Conservation (phyloP, 139 green algal species). For the Medakamo hakoo region DNA sequence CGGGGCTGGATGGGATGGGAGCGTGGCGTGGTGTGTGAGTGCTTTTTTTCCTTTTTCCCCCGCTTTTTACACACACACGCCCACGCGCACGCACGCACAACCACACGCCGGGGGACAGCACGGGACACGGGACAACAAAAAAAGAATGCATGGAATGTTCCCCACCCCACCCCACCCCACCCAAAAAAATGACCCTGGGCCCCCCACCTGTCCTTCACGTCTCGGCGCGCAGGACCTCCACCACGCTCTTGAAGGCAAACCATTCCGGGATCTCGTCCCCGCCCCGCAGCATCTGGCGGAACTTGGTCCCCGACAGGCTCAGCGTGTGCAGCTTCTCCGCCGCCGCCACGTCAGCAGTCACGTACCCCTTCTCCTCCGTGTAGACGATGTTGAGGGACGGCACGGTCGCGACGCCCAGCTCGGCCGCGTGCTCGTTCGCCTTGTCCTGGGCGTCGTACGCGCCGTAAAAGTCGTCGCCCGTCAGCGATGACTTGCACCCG, state of each 20-base stretch:
- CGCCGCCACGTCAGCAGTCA: constrained; percentile 71
- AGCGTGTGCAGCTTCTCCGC: constrained; percentile 46
- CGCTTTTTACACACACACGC: too few relatives aligned
- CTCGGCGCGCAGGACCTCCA: constrained; percentile 65
- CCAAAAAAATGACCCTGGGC: neutral
- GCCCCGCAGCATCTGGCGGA: constrained; percentile 74
- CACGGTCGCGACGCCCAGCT: constrained; percentile 80
- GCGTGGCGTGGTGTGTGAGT: too few relatives aligned
- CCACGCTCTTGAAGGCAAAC: constrained; percentile 93
- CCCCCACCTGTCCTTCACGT: neutral
- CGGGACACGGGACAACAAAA: too few relatives aligned
- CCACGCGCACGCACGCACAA: too few relatives aligned
- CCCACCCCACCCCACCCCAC: neutral
- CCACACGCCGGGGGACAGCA: too few relatives aligned
- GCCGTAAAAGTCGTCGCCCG: constrained; percentile 84
- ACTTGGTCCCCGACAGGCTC: constrained; percentile 86
- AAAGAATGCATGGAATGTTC: neutral
- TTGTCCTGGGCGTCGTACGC: constrained; percentile 58
- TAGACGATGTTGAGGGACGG: constrained; percentile 73
- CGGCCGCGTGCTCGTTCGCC: constrained; percentile 38
- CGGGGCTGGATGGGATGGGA: too few relatives aligned
- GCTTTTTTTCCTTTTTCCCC: too few relatives aligned
- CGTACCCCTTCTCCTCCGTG: constrained; percentile 75
- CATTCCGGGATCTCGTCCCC: constrained; percentile 88
- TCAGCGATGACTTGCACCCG: constrained; percentile 65